Base-by-base conservation (phyloP, 2,329 filamentous ascomycete genomes). In the Amauroascus verrucosus region DNA sequence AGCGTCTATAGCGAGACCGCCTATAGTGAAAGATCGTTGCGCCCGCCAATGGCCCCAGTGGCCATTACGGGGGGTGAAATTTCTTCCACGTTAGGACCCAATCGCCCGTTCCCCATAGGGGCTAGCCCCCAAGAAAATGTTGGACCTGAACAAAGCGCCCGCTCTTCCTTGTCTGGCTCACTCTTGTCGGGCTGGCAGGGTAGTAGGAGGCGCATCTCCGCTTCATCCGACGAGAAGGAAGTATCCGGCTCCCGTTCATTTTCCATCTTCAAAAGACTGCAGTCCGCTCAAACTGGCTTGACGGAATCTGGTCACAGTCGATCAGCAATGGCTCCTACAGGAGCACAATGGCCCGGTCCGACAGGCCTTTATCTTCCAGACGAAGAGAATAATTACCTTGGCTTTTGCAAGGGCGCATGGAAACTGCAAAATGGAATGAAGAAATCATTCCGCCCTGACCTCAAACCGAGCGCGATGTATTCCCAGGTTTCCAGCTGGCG, bases 361-460 rank as follows among this genome's bases (percentile, higher is more conserved):
- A 11, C 43, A 1, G 38, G 18, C 24, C 59, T 62, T 16, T 63
- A 63, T 51, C 63, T 71, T 7, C 69, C 69, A 6, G 62, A 58
- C 40, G 64, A 67, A 55, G 63, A 62, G 32, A 68, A 70, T 52
- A 58, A 61, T 11, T 70, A 63, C 35, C 61, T 64, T 0, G 68
- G 68, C 3, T 75, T 75, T 63, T 77, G 74, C 65, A 74, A 74
- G 62, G 67, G 68, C 8, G 72, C 72, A 3, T 72, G 69, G 66
- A 69, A 66, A 46, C 61, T 70, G 8, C 66, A 70, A 54, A 60
- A 62, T 14, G 64, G 63, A 24, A 55, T 60, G 41, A 65, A 64
- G 48, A 67, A 65, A 48, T 65, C 68, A 1, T 65, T 72, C 57
- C 60, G 50, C 7, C 51, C 59, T 41, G 61, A 58, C 26, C 58